Base-by-base conservation (phyloP, 805 yeast genomes). In the Dipodascopsis uninucleata region DNA sequence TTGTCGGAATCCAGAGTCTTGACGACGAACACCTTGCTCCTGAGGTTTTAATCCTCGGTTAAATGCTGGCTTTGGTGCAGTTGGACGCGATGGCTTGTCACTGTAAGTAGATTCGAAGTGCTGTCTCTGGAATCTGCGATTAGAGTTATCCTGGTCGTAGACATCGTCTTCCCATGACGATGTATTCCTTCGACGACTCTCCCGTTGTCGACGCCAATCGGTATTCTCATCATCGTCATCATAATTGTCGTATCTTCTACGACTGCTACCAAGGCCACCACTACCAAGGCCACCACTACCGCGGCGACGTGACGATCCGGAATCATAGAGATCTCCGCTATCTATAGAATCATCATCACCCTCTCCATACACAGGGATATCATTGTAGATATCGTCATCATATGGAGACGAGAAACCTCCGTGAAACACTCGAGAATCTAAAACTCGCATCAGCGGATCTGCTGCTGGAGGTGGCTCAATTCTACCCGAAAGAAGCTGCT, bases 401-500 rank as follows among this genome's bases (percentile, higher is more conserved):
- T 71, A 73, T 40, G 73, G 76, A 34, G 74, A 77, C 47, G 71
- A 72, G 40, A 65, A 68, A 39, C 67, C 70, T 45, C 73, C 69
- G 61, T 76, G 71, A 72, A 90, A 93, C 1, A 87, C 95, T 56
- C 89, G 76, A 24, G 93, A 79, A 54, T 88, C 90, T 53, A 90
- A 74, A 12, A 90, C 83, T 59, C 95, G 76, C 78, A 87, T 80
- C 53, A 90, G 74, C 4, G 93, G 76, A 53, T 88, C 97, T 56
- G 88, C 84, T 8, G 84, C 88, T 23, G 96, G 87, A 2, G 97
- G 97, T 2, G 96, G 78, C 37, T 87, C 90, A n/a, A 90, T 85
- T 55, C 83, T 76, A 31, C 98, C 98, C 5, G 82, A 69, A 41
- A 90, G 72, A 59, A 90, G 85, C 61, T 74, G 74, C 64, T 85